These are phyloP conservation scores for Coemansia sp. DNA, from an alignment of 192 early-diverging fungal species.

Conservation along the genomic window DNA sequence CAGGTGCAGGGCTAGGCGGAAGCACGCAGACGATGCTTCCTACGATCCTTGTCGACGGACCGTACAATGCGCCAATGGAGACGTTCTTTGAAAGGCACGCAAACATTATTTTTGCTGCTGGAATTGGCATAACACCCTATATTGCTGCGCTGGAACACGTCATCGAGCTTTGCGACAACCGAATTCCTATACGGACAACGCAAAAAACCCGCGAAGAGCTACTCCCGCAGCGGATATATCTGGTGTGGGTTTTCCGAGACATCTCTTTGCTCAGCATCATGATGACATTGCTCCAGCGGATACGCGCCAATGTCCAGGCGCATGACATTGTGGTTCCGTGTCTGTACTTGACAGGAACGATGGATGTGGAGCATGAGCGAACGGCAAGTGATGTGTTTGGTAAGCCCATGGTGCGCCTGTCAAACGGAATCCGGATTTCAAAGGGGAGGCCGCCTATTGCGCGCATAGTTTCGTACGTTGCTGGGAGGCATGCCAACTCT, in stretches of 20 bases:
- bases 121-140: constrained; percentile 81
- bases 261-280: constrained; percentile 37
- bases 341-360: constrained; percentile 38
- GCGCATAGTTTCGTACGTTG: constrained; percentile 46
- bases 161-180: constrained; percentile 35
- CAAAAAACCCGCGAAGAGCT: constrained; percentile 43
- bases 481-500: constrained; percentile 42
- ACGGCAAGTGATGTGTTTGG: constrained; percentile 50
- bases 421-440: constrained; percentile 50
- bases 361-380: constrained; percentile 33
- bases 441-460: constrained; percentile 40
- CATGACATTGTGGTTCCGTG: constrained; percentile 49
- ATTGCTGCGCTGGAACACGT: constrained; percentile 49
- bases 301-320: constrained; percentile 33
- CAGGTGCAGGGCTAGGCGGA: background rate
- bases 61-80: constrained; percentile 73
- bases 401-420: constrained; percentile 40
- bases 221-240: constrained; percentile 42
- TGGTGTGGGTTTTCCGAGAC: constrained; percentile 52
- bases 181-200: constrained; percentile 39
- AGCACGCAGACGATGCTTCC: constrained; percentile 52
- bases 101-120: constrained; percentile 71
- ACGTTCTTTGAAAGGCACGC: constrained; percentile 74
- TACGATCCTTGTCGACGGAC: constrained; percentile 70
- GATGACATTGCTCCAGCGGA: constrained; percentile 27